phyloP scores from a whole-genome alignment of 2,329 filamentous ascomycete species.

The Stromatinia cepivora region DNA sequence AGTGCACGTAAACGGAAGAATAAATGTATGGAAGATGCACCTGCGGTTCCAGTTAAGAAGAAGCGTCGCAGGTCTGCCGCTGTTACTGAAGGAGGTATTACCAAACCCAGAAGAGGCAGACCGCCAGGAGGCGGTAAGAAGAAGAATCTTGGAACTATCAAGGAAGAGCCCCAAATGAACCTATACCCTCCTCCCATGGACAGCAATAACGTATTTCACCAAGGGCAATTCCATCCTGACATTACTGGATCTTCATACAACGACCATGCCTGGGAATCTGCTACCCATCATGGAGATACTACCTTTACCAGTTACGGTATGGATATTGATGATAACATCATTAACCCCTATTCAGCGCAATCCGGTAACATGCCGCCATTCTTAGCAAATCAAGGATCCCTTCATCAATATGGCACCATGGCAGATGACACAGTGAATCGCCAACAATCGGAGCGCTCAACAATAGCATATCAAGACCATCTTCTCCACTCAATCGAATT shows the following conservation, averaged over 20 bases:
- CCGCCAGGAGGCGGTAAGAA: constrained; percentile 1
- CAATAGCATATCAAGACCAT: background rate
- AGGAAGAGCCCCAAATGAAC: background rate
- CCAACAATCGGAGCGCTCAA: background rate
- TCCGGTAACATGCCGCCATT: background rate
- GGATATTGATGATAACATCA: background rate
- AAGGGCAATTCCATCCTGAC: background rate
- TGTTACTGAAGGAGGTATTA: background rate
- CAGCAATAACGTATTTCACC: background rate
- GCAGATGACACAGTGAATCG: background rate
- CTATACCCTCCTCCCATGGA: background rate
- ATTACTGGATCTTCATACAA: background rate
- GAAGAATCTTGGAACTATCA: constrained; percentile 7
- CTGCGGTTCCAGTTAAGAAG: background rate
- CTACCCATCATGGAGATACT: background rate
- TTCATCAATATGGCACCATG: background rate
- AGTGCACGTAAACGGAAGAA: constrained; percentile 3
- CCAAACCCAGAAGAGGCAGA: constrained; percentile 18
- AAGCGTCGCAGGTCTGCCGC: background rate
- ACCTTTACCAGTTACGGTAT: background rate
- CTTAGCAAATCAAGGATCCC: background rate
- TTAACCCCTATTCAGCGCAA: background rate
- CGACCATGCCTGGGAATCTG: background rate
- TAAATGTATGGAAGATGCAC: background rate
- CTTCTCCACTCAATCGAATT: constrained; percentile 1